Base-by-base conservation (phyloP, 108 stramenopile species). In the Chaetoceros muelleri region DNA sequence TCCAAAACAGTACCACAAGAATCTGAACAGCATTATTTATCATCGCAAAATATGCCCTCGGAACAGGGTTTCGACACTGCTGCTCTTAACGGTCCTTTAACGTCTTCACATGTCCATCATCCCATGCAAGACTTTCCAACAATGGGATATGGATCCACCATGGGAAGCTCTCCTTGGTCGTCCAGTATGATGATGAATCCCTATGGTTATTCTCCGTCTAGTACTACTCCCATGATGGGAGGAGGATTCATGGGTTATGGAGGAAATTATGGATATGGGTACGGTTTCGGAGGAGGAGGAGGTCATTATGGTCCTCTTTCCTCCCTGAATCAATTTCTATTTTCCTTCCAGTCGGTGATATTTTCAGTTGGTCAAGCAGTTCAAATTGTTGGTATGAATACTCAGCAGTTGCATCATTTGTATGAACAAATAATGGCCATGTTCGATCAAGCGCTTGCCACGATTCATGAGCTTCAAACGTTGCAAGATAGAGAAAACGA, bases 341-440 rank as follows among this genome's bases (percentile, higher is more conserved):
- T 80, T 58, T 74, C 83, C 0, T 62, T 91, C 27, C 90, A 91
- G 55, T 85, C 65, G 44, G 71, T 87, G 0, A 66, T 91, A 1
- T 91, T 85, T 61, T 85, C 85, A 2, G 34, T 91, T 8, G 79
- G 81, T 19, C 85, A 87, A 65, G 90, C 82, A 2, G 76, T 91
- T 2, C 78, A 91, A 52, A 73, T 91, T 52, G 60, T 91, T 22
- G 84, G 90, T 5, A 87, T 81, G 75, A 91, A 91, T 67, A 79
- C 85, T 40, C 84, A 91, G 34, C 80, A 76, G 22, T 57, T 91
- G 44, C 68, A 80, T 24, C 79, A 85, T 46, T 55, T 87, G 28
- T 81, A 73, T 49, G 82, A 85, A 31, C 72, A 79, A 17, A 46
- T 73, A 22, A 71, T 64, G 48, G 67, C 74, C 1, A 83, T 87